These are phyloP conservation scores for Saccharomycopsis vini DNA, from an alignment of 805 yeast genomes.

Conservation along the genomic window DNA sequence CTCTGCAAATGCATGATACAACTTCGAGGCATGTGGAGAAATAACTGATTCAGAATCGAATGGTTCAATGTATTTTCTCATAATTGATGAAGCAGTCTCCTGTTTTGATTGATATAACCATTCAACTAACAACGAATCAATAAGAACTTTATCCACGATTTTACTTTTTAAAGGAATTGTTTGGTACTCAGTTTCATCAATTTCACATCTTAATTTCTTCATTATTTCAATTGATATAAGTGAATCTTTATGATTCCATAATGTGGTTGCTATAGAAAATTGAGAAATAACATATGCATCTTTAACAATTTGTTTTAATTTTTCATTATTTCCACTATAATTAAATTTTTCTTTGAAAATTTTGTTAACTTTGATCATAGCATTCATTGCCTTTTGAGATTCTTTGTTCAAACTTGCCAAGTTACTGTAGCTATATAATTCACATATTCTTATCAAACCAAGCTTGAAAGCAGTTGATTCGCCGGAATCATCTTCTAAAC, in stretches of 20 bases:
- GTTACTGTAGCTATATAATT: conserved; percentile 35
- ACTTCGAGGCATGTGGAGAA: conserved; percentile 24
- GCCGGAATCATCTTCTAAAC: no score
- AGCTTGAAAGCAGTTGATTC: conserved; percentile 3
- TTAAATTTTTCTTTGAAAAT: conserved; percentile 22
- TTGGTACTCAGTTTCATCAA: conserved; percentile 11
- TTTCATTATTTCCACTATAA: conserved; percentile 19
- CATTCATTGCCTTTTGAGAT: conserved; percentile 42
- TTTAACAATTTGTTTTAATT: conserved; percentile 6
- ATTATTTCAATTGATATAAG: conserved; percentile 49
- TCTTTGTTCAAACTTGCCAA: conserved; percentile 31
- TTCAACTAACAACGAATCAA: conserved; percentile 39
- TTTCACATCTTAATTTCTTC: conserved; percentile 24
- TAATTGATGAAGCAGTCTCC: conserved; percentile 52
- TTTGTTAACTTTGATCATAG: conserved; percentile 37
- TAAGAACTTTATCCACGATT: conserved; percentile 18
- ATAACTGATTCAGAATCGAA: conserved; percentile 20
- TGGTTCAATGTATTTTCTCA: conserved; percentile 47
- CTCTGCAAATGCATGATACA: conserved; percentile 53
- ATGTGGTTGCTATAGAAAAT: conserved; percentile 46
- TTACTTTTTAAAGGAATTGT: conserved; percentile 17
- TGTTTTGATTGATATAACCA: conserved; percentile 71
- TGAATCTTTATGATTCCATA: conserved; percentile 58
- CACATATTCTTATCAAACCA: conserved; percentile 27
- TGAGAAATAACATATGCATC: conserved; percentile 24